These are phyloP conservation scores for Rhizophlyctis rosea DNA, from an alignment of 192 early-diverging fungal genomes.

Conservation along the genomic window DNA sequence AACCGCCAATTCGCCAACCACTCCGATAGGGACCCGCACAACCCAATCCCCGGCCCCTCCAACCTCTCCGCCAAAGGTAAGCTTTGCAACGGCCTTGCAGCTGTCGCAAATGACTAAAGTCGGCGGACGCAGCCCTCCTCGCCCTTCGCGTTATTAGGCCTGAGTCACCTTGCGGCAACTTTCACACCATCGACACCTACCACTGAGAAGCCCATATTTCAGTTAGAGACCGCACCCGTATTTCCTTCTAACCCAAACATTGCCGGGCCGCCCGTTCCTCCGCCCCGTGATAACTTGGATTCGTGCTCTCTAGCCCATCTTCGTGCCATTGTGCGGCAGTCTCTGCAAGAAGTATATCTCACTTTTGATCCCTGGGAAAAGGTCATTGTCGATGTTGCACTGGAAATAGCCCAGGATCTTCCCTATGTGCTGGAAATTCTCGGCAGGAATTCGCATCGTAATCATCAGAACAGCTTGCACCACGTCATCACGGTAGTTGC, in stretches of 20 bases:
- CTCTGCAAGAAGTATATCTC: conserved; percentile 20
- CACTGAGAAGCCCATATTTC: neutral
- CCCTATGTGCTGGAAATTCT: conserved; percentile 25
- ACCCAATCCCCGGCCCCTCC: too few relatives aligned
- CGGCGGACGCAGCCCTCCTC: too few relatives aligned
- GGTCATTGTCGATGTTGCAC: conserved; percentile 21
- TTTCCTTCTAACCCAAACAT: neutral
- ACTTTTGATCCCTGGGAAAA: conserved; percentile 19
- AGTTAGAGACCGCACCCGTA: neutral
- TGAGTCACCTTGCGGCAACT: neutral
- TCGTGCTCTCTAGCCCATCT: conserved; percentile 16
- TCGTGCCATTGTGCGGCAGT: conserved; percentile 15
- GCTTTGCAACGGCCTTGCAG: too few relatives aligned
- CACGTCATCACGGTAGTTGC: conserved; percentile 14
- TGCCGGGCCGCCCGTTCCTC: conserved; percentile 15
- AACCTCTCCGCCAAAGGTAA: too few relatives aligned
- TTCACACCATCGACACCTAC: neutral
- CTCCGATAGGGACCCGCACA: too few relatives aligned
- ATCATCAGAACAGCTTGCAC: neutral
- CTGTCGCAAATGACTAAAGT: too few relatives aligned
- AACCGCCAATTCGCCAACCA: too few relatives aligned
- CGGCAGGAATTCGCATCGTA: neutral
- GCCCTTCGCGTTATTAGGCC: neutral
- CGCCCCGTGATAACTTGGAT: conserved; percentile 22
- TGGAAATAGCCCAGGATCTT: conserved; percentile 31